Evolutionary conservation across 345 rosid species (phyloP), one percentile per base, ranked within the genome.

Genomic region (Cardamine occulta): DNA sequence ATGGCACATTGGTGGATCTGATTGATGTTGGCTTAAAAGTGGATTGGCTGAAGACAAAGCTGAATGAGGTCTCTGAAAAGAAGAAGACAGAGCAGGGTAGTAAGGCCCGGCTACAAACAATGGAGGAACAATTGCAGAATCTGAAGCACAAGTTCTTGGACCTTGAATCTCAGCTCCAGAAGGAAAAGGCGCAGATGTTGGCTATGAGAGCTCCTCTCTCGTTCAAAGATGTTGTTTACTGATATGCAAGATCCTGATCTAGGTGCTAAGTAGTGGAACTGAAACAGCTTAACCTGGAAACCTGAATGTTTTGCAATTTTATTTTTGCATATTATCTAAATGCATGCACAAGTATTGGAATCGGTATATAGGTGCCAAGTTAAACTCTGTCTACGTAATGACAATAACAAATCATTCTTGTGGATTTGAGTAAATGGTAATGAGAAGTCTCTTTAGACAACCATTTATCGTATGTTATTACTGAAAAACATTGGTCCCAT

Each of bases 161-260:
- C 21, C 60, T 67, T 32, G 45, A 67, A 51, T 0, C 47, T 49
- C 48, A 34, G 45, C 19, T 69, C 8, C 53, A 45, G 37, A 63
- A 28, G 23, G 34, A 45, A 26, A 28, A 44, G 10, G 29, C 4
- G 2, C 17, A 19, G 48, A 10, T 28, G 13, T 37, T 37, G 29
- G 48, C 17, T 3, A 67, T 56, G 84, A 72, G 75, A 80, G 3
- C 81, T 85, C 62, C 73, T 39, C 51, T 68, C 5, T 68, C 73
- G 7, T 53, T 68, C 34, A 21, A 68, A 3, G 62, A 68, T 35
- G 34, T 53, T 35, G 29, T 68, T 37, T 52, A 47, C 28, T 54
- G 51, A 51, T 67, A 12, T 31, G 39, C 39, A 35, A 35, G 10
- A 35, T 35, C 11, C 39, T 35, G 11, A 35, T 35, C 39, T 35